phyloP scores from a whole-genome alignment of 2,329 filamentous ascomycete species.

The Calcarisporium arbuscula region DNA sequence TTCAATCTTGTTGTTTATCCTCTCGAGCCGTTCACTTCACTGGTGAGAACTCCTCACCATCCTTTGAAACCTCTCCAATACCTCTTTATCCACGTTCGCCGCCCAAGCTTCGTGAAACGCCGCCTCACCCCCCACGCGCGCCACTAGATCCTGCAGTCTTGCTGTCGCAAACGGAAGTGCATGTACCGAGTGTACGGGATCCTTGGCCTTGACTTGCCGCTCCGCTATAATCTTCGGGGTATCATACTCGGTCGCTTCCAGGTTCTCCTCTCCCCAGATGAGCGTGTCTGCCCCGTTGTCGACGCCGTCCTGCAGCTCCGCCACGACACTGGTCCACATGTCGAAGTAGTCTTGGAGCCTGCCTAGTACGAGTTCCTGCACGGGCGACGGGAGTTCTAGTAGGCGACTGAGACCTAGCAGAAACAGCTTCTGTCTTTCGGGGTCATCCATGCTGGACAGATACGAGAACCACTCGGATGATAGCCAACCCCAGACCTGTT shows the following conservation, averaged over 20 bases:
- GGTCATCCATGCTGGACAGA: constrained; percentile 61
- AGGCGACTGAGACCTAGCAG: constrained; percentile 67
- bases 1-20: no score
- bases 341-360: constrained; percentile 67
- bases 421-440: constrained; percentile 63
- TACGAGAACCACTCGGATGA: constrained; percentile 60
- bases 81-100: constrained; percentile 68
- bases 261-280: constrained; percentile 39
- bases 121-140: constrained; percentile 55
- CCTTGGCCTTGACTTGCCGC: constrained; percentile 46
- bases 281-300: constrained; percentile 45
- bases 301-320: constrained; percentile 57
- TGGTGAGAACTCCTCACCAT: constrained; percentile 18
- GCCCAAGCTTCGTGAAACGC: constrained; percentile 63
- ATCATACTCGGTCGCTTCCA: constrained; percentile 45
- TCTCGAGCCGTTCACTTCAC: no score
- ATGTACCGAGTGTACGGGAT: constrained; percentile 63
- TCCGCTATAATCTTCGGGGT: constrained; percentile 49
- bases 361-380: constrained; percentile 51
- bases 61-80: constrained; percentile 55
- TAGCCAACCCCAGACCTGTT: constrained; percentile 54
- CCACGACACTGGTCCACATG: constrained; percentile 67
- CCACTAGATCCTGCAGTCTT: constrained; percentile 53
- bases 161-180: constrained; percentile 58
- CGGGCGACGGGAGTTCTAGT: constrained; percentile 54